Evolutionary conservation across 2,329 filamentous ascomycete species (phyloP), one percentile per base, ranked within the genome.

Genomic region (Hypoxylon sp.): DNA sequence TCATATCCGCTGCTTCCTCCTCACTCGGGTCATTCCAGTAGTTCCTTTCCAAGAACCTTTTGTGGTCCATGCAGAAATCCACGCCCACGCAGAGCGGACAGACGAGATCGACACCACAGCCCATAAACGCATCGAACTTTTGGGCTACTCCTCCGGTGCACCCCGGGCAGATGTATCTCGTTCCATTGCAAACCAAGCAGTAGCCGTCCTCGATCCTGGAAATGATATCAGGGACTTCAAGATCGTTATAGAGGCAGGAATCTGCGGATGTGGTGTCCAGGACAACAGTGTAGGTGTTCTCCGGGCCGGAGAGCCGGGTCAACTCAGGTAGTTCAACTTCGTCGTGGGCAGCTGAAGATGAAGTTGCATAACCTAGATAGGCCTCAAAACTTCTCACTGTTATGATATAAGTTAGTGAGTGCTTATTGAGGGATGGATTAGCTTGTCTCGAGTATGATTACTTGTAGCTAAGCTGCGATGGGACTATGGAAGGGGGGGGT

Each of bases 81-180:
- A 19, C 3, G 34, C 47, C 47, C 26, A 51, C 38, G 15, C 47
- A 51, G 19, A 51, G 47, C 26, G 47, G 47, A 27, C 47, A 51
- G 16, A 40, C 34, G 9, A 51, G 40, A 11, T 44, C 32, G 7
- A 51, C 38, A 27, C 40, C 34, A 31, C 47, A 50, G 19, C 38
- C 7, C 47, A 40, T 51, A 21, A 44, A 51, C 21, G 16, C 15
- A 23, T 19, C 16, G n/a, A 44, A 51, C 3, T 30, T 1, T 8
- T 37, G 11, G 4, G 26, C 8, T 5, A 11, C 26, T 29, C 32
- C 40, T 38, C 38, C 32, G 11, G 46, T 43, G 32, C 46, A 50
- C 17, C 46, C 46, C 21, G 46, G 46, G 19, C 46, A 50, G 31
- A 44, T 27, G 15, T 31, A 43, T 31, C 38, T 50, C 3, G 12